Base-by-base conservation (phyloP, 129 eudicot species). In the Oenanthe sinensis region DNA sequence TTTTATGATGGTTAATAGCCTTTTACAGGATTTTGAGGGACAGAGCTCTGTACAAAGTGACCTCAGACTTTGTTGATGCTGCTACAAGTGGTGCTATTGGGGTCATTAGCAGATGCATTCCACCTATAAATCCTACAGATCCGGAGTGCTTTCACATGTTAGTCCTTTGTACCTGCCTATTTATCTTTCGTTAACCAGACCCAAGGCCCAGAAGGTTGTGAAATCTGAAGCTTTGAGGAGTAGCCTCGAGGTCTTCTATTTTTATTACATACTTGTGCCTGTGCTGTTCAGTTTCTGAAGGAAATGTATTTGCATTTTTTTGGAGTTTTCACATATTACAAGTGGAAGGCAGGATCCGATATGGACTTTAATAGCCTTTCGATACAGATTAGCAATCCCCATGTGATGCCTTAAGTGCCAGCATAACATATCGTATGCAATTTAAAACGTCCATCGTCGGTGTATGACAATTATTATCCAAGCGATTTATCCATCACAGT, bases 71-170 rank as follows among this genome's bases (percentile, higher is more conserved):
- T 77, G 98, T 95, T 82, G 98, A 96, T 85, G 99, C 99, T 42
- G 99, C 99, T 71, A 92, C 87, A 78, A 92, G 87, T 83, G 99
- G 99, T 83, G 99, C 99, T 70, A 85, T 92, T 86, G 99, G 97
- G 75, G 99, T 96, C 81, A 96, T 96, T 71, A 96, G 88, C 81
- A 88, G 99, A 85, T 96, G 99, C 82, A 96, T 96, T 70, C 97
- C 99, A 55, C 97, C 99, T 47, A 96, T 96, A 55, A 96, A 96
- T 85, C 99, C 99, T 52, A 96, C 99, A 36, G 99, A 96, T 86
- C 99, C 97, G 13, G 99, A 96, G 83, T 96, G 99, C 88, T 96
- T 96, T 89, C 97, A 96, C 89, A 96, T 96, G 99, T 96, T 71
- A 90, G 97, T 89, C 77, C 39, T n/a, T 60, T 19, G 63, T 54